phyloP scores from a whole-genome alignment of 2,329 filamentous ascomycete genomes.

The Sporothrix brasiliensis region DNA sequence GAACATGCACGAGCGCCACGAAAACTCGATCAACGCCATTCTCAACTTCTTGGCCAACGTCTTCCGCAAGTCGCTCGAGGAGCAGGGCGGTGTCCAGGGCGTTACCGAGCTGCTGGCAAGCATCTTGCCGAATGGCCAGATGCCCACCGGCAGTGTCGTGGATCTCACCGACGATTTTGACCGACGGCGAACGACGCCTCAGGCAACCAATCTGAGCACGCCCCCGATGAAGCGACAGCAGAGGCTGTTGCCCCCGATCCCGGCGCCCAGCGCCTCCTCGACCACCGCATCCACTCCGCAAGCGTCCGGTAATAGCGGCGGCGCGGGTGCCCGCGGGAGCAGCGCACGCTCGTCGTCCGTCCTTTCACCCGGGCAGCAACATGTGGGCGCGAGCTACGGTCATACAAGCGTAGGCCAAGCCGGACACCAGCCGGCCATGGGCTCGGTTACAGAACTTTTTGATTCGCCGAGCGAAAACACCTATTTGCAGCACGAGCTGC shows the following conservation, averaged over 20 bases:
- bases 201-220: conserved; percentile 43
- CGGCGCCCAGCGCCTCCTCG: conserved; percentile 38
- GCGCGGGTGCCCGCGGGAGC: not conserved
- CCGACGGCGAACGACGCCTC: conserved; percentile 50
- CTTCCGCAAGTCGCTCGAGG: conserved; percentile 89
- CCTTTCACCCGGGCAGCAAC: conserved; percentile 34
- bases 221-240: conserved; percentile 55
- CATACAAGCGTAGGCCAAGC: conserved; percentile 12
- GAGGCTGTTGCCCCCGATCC: conserved; percentile 59
- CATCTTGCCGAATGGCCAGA: conserved; percentile 64
- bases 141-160: conserved; percentile 52
- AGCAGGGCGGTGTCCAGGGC: conserved; percentile 73
- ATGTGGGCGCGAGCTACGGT: conserved; percentile 33
- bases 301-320: not conserved
- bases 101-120: conserved; percentile 82
- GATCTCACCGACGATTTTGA: conserved; percentile 65
- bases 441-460: conserved; percentile 63
- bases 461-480: conserved; percentile 55
- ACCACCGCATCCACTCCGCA: not conserved
- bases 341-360: conserved; percentile 27
- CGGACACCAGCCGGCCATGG: conserved; percentile 43
- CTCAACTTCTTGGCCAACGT: conserved; percentile 95
- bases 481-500: conserved; percentile 59
- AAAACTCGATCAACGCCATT: conserved; percentile 98
- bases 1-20: conserved; percentile 89